Base-by-base conservation (phyloP, 305 asterid species). In the Caryopteris hybrid region DNA sequence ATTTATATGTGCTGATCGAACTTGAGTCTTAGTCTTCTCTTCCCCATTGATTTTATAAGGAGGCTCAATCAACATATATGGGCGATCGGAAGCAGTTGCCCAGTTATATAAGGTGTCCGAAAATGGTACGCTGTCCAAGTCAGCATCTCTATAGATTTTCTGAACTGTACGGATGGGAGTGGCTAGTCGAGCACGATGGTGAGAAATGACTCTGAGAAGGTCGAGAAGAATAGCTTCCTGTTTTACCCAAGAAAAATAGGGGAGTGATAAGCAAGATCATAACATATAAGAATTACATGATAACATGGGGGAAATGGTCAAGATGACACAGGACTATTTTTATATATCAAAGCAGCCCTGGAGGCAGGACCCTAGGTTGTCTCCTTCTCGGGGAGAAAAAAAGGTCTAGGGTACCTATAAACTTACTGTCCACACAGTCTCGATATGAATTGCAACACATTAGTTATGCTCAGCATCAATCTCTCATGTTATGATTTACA, bases 101-200 rank as follows among this genome's bases (percentile, higher is more conserved):
- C 25, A 77, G 50, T 69, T 72, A 59, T 72, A 84, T 17, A 69
- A 41, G 58, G 96, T 74, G 62, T 91, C 97, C 13, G 87, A 75
- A 75, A 69, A 80, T 56, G 95, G 89, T 34, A 74, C 46, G 59
- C 71, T 80, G 46, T 87, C 99, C 85, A 84, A 73, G 48, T 91
- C 96, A n/a, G 88, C 82, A 73, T 87, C 95, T 41, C 75, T 74
- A 46, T 72, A 79, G 60, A 85, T 65, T 75, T 93, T 93, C 76
- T 87, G 97, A 17, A 93, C 82, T 4, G 99, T 93, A 68, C 99
- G 97, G 64, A 93, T 84, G 64, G 99, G 99, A 59, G 99, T 93
- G 80, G 99, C 99, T 56, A 93, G 78, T 68, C 99, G 87, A 74
- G 99, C 99, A 59, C 88, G 88, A 74, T 93, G 99, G 81, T 93